Conservation (phyloP, 768 basidiomycete genomes). For the Chalciporus sphaerocephalus region DNA sequence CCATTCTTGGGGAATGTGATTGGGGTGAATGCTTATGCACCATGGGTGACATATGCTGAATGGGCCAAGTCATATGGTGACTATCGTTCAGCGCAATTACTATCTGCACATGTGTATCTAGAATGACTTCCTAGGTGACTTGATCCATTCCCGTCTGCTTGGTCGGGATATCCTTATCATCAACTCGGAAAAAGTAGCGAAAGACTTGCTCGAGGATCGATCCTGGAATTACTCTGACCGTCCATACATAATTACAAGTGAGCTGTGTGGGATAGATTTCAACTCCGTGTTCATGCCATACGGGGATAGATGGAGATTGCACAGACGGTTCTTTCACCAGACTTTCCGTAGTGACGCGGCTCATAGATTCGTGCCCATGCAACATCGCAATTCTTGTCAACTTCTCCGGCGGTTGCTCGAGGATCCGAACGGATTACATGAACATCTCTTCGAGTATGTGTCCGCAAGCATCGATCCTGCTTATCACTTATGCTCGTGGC, state of each 20-base stretch:
- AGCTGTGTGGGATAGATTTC: constrained; percentile 19
- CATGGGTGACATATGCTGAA: constrained; percentile 13
- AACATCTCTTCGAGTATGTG: no score
- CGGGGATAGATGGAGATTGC: constrained; percentile 32
- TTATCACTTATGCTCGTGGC: no score
- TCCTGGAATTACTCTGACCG: constrained; percentile 20
- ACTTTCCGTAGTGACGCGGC: constrained; percentile 21
- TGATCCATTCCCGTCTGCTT: constrained; percentile 14
- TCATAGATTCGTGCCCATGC: constrained; percentile 26
- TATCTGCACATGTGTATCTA: not conserved
- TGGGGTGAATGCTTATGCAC: constrained; percentile 25
- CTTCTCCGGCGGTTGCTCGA: constrained; percentile 33
- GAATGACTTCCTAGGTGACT: constrained; percentile 4
- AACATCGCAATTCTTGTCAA: constrained; percentile 27
- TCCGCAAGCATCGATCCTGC: no score
- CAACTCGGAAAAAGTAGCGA: constrained; percentile 9
- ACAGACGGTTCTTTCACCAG: constrained; percentile 28
- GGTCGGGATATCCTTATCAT: constrained; percentile 9
- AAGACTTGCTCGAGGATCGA: constrained; percentile 14
- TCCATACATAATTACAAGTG: constrained; percentile 10
- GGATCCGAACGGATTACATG: no score
- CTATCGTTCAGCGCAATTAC: not conserved
- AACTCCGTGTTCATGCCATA: constrained; percentile 27
- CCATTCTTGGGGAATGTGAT: constrained; percentile 36
- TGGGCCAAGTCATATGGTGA: constrained; percentile 12